Percentiles rank a stretch among this genome's conserved stretches.
Conservation (phyloP, 495 filamentous ascomycete species). For the Lasiosphaeria ovina region DNA sequence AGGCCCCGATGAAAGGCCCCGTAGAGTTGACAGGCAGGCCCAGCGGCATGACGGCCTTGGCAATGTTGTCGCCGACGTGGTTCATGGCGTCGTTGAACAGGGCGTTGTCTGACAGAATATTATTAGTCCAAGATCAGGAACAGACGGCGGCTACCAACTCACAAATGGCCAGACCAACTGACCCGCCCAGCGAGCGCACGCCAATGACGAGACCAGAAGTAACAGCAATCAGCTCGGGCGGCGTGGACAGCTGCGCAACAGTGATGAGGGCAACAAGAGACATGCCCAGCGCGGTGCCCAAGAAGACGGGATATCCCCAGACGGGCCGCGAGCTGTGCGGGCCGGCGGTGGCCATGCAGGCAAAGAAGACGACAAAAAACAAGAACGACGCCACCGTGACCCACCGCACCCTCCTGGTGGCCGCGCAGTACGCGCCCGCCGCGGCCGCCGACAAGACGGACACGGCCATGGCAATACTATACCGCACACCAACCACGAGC, state of each 20-base stretch:
- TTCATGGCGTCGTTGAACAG: slow-evolving; percentile 20
- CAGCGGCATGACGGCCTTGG: slow-evolving; percentile 21
- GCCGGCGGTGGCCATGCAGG: slow-evolving; percentile 28
- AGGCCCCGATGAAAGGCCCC: slow-evolving; percentile 19
- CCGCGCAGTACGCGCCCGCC: slow-evolving; percentile 26
- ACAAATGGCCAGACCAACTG: slow-evolving; percentile 35
- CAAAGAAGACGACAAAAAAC: slow-evolving; percentile 29
- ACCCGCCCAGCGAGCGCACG: slow-evolving; percentile 32
- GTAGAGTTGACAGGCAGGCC: slow-evolving; percentile 20
- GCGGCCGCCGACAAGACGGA: slow-evolving; percentile 18
- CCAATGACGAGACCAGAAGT: slow-evolving; percentile 33
- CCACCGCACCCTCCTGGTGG: slow-evolving; percentile 25
- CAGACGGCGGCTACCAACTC: slow-evolving; percentile 3
- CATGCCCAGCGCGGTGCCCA: slow-evolving; percentile 31
- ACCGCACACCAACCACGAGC: slow-evolving; percentile 24
- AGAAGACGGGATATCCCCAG: slow-evolving; percentile 34
- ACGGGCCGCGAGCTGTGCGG: slow-evolving; percentile 9
- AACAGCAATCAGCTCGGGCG: slow-evolving; percentile 33
- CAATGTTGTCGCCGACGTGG: slow-evolving; percentile 27
- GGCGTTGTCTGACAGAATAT: slow-evolving; percentile 23
- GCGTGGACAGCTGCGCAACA: slow-evolving; percentile 33
- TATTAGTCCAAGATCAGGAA: slow-evolving; percentile 3
- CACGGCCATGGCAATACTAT: slow-evolving; percentile 28
- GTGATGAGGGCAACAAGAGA: slow-evolving; percentile 28
- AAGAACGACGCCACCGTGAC: slow-evolving; percentile 26